These are phyloP conservation scores for Paecilomyces sp. DNA, from an alignment of 2,329 filamentous ascomycete genomes.

Conservation along the genomic window DNA sequence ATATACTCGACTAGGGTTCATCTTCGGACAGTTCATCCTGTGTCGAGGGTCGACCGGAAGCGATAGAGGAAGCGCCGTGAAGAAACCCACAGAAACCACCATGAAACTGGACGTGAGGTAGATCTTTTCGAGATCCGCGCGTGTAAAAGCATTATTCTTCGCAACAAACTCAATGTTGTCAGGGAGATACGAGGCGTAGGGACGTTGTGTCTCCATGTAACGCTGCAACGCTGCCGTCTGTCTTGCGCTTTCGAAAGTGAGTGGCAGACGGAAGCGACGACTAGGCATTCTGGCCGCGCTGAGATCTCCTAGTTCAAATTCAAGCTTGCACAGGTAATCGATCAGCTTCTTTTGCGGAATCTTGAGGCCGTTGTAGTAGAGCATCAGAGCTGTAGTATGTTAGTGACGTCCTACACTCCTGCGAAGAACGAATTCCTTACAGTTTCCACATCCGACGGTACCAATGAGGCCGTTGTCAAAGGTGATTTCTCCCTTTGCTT, in stretches of 20 bases:
- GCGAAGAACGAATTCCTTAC: slow-evolving; percentile 8
- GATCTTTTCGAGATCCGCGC: slow-evolving; percentile 44
- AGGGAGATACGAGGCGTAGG: slow-evolving; percentile 55
- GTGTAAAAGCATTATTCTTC: slow-evolving; percentile 47
- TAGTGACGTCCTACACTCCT: background rate
- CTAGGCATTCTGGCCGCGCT: slow-evolving; percentile 35
- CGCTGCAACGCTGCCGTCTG: slow-evolving; percentile 48
- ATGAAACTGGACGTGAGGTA: slow-evolving; percentile 46
- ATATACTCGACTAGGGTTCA: slow-evolving; percentile 50
- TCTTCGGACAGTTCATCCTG: slow-evolving; percentile 48
- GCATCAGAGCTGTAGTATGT: slow-evolving; percentile 27
- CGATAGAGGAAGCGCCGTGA: slow-evolving; percentile 46
- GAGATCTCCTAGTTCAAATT: slow-evolving; percentile 34
- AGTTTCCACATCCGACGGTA: slow-evolving; percentile 45
- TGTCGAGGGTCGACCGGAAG: slow-evolving; percentile 49
- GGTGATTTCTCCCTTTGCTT: slow-evolving; percentile 23
- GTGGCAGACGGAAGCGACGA: slow-evolving; percentile 38
- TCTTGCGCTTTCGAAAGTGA: slow-evolving; percentile 33
- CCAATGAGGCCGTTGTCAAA: slow-evolving; percentile 40
- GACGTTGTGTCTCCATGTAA: slow-evolving; percentile 56
- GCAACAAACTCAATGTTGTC: slow-evolving; percentile 54
- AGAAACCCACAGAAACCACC: slow-evolving; percentile 50
- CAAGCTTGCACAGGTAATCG: slow-evolving; percentile 26
- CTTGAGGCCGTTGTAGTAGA: slow-evolving; percentile 40
- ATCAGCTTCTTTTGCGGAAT: slow-evolving; percentile 33